Conservation (phyloP, 2,329 filamentous ascomycete species). For the Aureobasidium sp. region DNA sequence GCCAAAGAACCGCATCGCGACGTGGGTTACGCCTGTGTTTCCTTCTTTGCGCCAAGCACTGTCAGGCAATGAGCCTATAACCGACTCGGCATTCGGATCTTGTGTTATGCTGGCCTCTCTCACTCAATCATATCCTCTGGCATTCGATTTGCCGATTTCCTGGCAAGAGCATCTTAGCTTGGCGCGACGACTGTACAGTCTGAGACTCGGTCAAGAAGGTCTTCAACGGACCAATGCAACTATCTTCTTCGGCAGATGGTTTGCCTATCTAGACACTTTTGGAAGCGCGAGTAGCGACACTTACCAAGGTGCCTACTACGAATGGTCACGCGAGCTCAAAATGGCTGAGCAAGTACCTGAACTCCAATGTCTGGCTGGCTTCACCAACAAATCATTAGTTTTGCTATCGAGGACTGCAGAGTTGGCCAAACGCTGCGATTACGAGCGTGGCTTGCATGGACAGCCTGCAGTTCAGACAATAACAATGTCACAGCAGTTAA, state of each 20-base stretch:
- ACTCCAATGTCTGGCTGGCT: conserved; percentile 14
- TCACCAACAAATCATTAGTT: conserved; percentile 9
- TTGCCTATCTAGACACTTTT: conserved; percentile 74
- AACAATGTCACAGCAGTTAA: conserved; percentile 11
- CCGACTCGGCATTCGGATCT: conserved; percentile 67
- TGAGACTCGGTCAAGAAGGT: conserved; percentile 51
- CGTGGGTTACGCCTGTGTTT: conserved; percentile 74
- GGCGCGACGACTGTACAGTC: conserved; percentile 49
- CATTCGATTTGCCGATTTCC: conserved; percentile 68
- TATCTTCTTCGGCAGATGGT: conserved; percentile 74
- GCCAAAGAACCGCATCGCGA: conserved; percentile 68
- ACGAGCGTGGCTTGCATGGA: neutral
- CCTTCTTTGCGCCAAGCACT: conserved; percentile 65
- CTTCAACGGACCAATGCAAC: conserved; percentile 54
- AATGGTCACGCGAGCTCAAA: conserved; percentile 13
- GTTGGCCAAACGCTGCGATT: conserved; percentile 13
- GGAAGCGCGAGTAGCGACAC: conserved; percentile 61
- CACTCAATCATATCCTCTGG: conserved; percentile 74
- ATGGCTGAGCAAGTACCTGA: neutral
- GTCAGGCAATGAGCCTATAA: conserved; percentile 51
- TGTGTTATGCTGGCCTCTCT: conserved; percentile 79
- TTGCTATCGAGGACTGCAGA: conserved; percentile 10
- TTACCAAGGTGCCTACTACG: conserved; percentile 9
- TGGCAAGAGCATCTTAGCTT: conserved; percentile 76
- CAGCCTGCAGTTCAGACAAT: neutral